A percentile compares a stretch with the other conserved stretches of the same genome.
Evolutionary conservation across 2,329 filamentous ascomycete species (phyloP).

Genomic region (Pyrenophora teres): DNA sequence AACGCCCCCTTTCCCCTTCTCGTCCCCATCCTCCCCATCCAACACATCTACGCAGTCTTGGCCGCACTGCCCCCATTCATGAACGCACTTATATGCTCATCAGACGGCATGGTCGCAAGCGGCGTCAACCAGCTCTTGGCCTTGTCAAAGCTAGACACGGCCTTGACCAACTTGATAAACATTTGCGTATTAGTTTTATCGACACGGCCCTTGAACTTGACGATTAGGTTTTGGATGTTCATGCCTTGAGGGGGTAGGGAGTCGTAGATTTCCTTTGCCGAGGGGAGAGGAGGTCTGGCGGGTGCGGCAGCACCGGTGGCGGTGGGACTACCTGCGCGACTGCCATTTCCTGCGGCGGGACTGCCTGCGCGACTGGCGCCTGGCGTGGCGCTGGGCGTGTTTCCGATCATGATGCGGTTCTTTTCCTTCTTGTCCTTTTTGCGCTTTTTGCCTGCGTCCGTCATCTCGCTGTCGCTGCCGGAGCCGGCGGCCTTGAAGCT

Average conservation of each 20-base stretch:
- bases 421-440: conserved; percentile 63
- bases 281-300: conserved; percentile 42
- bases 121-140: conserved; percentile 37
- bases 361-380: conserved; percentile 61
- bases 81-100: conserved; percentile 32
- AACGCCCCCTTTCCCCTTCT: too few relatives aligned
- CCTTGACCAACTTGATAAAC: conserved; percentile 54
- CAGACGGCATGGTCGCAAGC: conserved; percentile 36
- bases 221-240: conserved; percentile 48
- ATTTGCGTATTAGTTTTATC: conserved; percentile 41
- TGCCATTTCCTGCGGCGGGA: conserved; percentile 46
- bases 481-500: conserved; percentile 57
- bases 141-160: conserved; percentile 41
- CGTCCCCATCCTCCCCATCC: too few relatives aligned
- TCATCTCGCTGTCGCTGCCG: conserved; percentile 74
- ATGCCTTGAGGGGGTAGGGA: conserved; percentile 53
- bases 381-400: conserved; percentile 64
- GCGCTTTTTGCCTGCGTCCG: conserved; percentile 66
- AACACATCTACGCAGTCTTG: conserved; percentile 16
- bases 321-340: conserved; percentile 38
- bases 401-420: conserved; percentile 59
- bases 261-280: conserved; percentile 52
- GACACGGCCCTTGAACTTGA: conserved; percentile 49
- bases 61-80: conserved; percentile 21
- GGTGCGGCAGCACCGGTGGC: conserved; percentile 12